Base-by-base conservation (phyloP, 768 basidiomycete genomes). In the Kwoniella sp. region DNA sequence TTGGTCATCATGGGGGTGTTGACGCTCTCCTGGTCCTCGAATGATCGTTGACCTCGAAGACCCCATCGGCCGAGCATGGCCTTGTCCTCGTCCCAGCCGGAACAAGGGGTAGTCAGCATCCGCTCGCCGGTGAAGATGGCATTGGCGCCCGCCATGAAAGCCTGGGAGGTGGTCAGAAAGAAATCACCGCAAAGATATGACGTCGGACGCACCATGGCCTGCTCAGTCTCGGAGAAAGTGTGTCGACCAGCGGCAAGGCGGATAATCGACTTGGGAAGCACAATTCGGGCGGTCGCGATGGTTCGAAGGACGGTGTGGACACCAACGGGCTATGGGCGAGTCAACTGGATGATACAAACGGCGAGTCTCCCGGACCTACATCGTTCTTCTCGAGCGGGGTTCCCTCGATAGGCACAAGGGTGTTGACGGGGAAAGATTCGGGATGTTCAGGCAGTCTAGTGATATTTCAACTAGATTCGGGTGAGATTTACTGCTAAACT, bases 401-500 rank as follows among this genome's bases (percentile, higher is more conserved):
- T 29, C 93, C 93, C 60, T 85, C 80, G 56, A 98, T 96, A 12
- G 93, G 91, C 1, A 98, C 93, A 50, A 98, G 80, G 12, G 93
- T 92, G 73, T 98, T 98, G 55, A 98, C 92, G 0, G 93, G 93
- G 79, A 98, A 98, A 4, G 89, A 92, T 73, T 98, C 93, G n/a
- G 93, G 93, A 66, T 96, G 89, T 71, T 92, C 88, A 33, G 88
- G 85, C 33, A 55, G 33, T 38, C 53, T 55, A 34, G 81, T 95
- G 85, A 69, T 89, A 92, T 62, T 7, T 15, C 12, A 15, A 42
- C 31, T 26, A 39, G 44, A 36, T 34, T 9, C 5, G 32, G 31
- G 26, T 32, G 19, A 17, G 15, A 48, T 20, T 8, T 31, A 26
- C 9, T 27, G 33, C 15, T 41, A 43, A 25, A n/a, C 84, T 70